Conservation (phyloP, 2,329 filamentous ascomycete genomes). For the Dactylonectria estremocensis region DNA sequence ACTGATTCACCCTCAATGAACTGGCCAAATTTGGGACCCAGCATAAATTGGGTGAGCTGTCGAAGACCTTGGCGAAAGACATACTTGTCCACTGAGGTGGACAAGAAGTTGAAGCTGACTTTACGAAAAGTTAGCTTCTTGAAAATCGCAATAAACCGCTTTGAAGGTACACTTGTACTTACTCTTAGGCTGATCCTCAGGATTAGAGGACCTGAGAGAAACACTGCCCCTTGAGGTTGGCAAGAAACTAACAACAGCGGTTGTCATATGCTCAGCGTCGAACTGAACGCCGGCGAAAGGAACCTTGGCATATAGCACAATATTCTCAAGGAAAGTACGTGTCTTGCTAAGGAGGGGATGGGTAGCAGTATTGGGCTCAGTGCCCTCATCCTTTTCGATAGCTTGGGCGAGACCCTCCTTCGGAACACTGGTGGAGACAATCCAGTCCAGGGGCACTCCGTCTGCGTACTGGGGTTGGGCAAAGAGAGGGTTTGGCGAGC, state of each 20-base stretch:
- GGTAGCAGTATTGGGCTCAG: conserved; percentile 46
- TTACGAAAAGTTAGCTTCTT: conserved; percentile 13
- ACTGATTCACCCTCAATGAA: conserved; percentile 43
- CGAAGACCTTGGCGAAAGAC: conserved; percentile 44
- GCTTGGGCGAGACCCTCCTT: conserved; percentile 50
- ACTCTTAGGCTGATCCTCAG: conserved; percentile 43
- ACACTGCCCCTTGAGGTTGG: conserved; percentile 45
- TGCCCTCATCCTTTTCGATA: conserved; percentile 53
- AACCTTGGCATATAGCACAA: conserved; percentile 43
- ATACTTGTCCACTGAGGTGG: conserved; percentile 45
- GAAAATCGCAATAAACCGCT: too few species aligned
- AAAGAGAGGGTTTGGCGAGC: conserved; percentile 55
- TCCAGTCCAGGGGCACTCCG: conserved; percentile 57
- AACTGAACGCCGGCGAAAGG: conserved; percentile 40
- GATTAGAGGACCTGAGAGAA: conserved; percentile 38
- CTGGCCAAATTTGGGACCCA: conserved; percentile 37
- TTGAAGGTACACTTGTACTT: neutral
- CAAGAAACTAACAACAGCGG: conserved; percentile 40
- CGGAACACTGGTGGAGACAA: conserved; percentile 49
- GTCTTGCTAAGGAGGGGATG: conserved; percentile 52
- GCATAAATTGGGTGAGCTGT: conserved; percentile 43
- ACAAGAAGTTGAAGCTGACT: conserved; percentile 46
- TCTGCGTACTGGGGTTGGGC: conserved; percentile 53
- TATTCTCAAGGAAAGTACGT: conserved; percentile 44
- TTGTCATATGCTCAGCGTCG: conserved; percentile 46